Percentiles rank a stretch among this genome's conserved stretches.
Conservation (phyloP, 2,329 filamentous ascomycete species). For the Aspergillus jensenii region DNA sequence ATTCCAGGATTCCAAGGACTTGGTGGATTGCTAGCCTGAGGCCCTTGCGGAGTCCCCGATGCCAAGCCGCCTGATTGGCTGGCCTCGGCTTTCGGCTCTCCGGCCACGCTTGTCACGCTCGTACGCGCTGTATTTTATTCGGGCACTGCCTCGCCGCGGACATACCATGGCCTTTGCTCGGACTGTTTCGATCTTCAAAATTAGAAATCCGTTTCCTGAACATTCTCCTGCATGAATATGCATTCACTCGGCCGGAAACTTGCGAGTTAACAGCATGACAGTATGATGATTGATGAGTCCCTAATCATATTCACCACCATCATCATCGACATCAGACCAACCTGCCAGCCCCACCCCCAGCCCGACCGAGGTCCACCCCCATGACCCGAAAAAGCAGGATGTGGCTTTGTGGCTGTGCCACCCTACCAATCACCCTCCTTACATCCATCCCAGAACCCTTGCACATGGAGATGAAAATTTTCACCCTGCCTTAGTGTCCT, state of each 20-base stretch:
- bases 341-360: neutral
- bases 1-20: neutral
- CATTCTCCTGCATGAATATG: too few species aligned
- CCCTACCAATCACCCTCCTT: neutral
- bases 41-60: neutral
- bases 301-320: neutral
- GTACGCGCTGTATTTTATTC: neutral
- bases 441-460: neutral
- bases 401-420: neutral
- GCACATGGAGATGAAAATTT: slow-evolving; percentile 3
- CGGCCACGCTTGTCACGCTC: neutral
- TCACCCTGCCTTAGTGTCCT: neutral
- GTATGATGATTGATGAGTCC: neutral
- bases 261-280: neutral
- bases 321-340: neutral
- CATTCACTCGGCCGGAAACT: too few species aligned
- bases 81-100: neutral
- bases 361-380: neutral
- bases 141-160: too few species aligned
- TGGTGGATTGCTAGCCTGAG: neutral
- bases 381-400: neutral
- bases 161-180: too few species aligned
- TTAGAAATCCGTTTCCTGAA: too few species aligned
- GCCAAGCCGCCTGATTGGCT: neutral
- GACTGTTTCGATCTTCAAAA: too few species aligned